Conservation (phyloP, 306 rosid genomes). For the Cucurbita argyrosperma region DNA sequence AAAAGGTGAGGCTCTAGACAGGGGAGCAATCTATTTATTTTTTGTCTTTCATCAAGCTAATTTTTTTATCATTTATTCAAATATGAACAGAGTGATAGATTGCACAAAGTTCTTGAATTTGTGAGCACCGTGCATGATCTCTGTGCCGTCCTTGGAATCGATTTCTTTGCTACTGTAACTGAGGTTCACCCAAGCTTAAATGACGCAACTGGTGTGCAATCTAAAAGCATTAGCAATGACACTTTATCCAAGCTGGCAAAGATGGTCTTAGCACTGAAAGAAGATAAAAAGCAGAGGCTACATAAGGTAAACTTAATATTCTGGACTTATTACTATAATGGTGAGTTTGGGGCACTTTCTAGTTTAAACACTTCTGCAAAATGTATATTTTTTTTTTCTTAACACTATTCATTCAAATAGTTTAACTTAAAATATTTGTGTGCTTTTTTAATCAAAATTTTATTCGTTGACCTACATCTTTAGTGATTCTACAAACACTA, state of each 20-base stretch:
- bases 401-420: neutral
- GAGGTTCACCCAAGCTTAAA: slow-evolving; percentile 96
- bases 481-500: neutral
- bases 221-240: slow-evolving; percentile 89
- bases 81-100: slow-evolving; percentile 9
- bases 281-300: slow-evolving; percentile 14
- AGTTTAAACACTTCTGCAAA: neutral
- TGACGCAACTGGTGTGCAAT: slow-evolving; percentile 81
- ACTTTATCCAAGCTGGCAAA: slow-evolving; percentile 78
- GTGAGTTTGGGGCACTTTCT: neutral
- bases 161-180: slow-evolving; percentile 83
- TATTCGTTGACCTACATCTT: neutral
- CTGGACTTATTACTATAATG: neutral
- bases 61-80: neutral
- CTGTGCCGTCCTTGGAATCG: slow-evolving; percentile 95
- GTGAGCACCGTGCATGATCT: slow-evolving; percentile 39
- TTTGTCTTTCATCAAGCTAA: neutral
- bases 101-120: slow-evolving; percentile 15
- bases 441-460: neutral
- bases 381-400: neutral
- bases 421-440: neutral
- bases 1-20: slow-evolving; percentile 43
- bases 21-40: neutral
- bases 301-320: slow-evolving; percentile 7
- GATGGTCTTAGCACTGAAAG: slow-evolving; percentile 25